Evolutionary conservation across 805 yeast species (phyloP), one percentile per base, ranked within the genome.

Genomic region (Hagleromyces aurorensis): DNA sequence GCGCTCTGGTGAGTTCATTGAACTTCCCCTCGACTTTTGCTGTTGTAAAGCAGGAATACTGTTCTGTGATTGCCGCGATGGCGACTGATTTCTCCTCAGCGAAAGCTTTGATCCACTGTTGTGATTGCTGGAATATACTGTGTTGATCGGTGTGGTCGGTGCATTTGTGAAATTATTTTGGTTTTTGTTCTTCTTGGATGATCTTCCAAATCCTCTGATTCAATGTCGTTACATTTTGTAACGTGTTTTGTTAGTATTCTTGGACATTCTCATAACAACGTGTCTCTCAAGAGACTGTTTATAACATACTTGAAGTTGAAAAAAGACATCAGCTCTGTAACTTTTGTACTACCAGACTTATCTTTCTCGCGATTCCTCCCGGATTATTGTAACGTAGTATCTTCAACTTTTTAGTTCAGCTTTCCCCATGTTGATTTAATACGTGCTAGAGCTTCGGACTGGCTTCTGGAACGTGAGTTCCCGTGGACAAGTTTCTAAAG

Each of bases 121-220:
- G 17, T 51, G 57, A 32, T 40, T 64, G 38, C 55, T 65, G 33
- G 57, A 66, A 30, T 57, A 61, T 15, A 53, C 35, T 5, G 46
- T 33, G 24, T 41, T 44, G 15, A 42, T 37, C 7, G 45, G 47
- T 12, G 50, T 36, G 9, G 48, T 28, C 3, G 48, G 40, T 9
- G 46, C 29, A 13, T 31, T 36, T 4, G 30, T 31, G 16, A 34
- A 29, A 18, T 31, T 37, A 24, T 27, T 32, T 23, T 48, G 50
- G 19, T 59, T 60, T 46, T 67, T 65, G 39, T 52, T 65, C 50
- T 67, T 67, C 34, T 69, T 67, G 10, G 69, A 63, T 33, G 61
- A 60, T 46, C 80, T 66, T n/a, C 80, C 78, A 40, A 75, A 71
- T 7, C 80, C 77, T 50, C 75, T 69, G 34, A 36, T 15, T 19